These are phyloP conservation scores for Lolium rigidum DNA, from an alignment of 176 grass and related monocot species.

Conservation along the genomic window DNA sequence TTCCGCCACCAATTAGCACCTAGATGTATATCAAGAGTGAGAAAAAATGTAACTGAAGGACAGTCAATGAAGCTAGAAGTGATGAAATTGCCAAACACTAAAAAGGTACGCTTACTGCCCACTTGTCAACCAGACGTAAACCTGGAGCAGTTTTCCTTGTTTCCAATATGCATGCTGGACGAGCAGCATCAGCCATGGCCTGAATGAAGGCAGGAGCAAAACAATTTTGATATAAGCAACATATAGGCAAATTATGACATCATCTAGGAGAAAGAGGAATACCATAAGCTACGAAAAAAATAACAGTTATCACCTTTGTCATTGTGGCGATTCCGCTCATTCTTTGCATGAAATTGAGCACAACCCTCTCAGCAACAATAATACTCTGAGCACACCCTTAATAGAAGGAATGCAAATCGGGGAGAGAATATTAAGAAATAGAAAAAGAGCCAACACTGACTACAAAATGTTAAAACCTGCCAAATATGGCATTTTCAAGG, in stretches of 20 bases:
- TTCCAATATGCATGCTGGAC: constrained; percentile 90
- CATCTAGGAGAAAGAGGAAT: not conserved
- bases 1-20: constrained; percentile 95
- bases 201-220: constrained; percentile 38
- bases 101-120: constrained; percentile 64
- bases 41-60: not conserved
- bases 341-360: constrained; percentile 99
- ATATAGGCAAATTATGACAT: constrained; percentile 10
- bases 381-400: constrained; percentile 85
- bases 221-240: constrained; percentile 2
- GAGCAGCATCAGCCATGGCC: constrained; percentile 90
- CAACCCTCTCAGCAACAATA: constrained; percentile 91
- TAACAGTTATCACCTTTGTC: constrained; percentile 66
- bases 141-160: constrained; percentile 96
- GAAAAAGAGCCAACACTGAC: not conserved
- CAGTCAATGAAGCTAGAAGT: constrained; percentile 12
- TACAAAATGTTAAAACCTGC: not conserved
- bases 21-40: constrained; percentile 28
- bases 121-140: constrained; percentile 91
- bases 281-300: not conserved
- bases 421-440: not conserved
- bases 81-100: not conserved
- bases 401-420: constrained; percentile 13
- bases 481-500: not conserved
- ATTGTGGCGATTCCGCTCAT: constrained; percentile 98